phyloP scores from a whole-genome alignment of 805 yeast genomes.

The Wickerhamomyces bovis region DNA sequence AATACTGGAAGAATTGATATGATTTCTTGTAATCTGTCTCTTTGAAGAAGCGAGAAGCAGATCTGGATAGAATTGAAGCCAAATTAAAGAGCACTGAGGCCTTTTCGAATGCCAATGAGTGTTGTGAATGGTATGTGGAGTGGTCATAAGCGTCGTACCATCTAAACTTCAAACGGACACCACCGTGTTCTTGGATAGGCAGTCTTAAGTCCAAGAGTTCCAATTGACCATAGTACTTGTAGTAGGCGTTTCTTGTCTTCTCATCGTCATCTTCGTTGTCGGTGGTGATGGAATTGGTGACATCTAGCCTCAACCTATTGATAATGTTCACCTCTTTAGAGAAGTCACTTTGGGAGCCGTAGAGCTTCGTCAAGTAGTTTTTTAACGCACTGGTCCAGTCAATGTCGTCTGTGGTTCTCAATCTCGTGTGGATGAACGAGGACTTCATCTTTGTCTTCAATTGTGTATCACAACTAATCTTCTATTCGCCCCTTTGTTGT shows the following conservation, averaged over 20 bases:
- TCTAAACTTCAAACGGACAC: constrained; percentile 53
- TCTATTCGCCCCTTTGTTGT: no score
- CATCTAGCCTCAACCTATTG: constrained; percentile 54
- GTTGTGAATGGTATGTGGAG: constrained; percentile 51
- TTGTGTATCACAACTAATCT: neutral
- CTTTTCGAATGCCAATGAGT: constrained; percentile 82
- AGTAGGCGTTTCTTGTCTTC: constrained; percentile 48
- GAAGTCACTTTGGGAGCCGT: constrained; percentile 57
- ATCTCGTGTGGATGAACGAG: constrained; percentile 17
- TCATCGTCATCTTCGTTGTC: constrained; percentile 31
- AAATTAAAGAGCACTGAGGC: constrained; percentile 78
- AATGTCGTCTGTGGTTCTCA: constrained; percentile 44
- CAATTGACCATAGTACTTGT: constrained; percentile 72
- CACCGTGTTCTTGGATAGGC: constrained; percentile 54
- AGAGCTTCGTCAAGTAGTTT: constrained; percentile 49
- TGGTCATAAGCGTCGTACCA: constrained; percentile 76
- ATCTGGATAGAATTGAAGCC: constrained; percentile 53
- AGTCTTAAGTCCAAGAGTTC: constrained; percentile 75
- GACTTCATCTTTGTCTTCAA: neutral
- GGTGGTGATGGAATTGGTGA: constrained; percentile 38
- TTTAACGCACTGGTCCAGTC: constrained; percentile 64
- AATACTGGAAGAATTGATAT: constrained; percentile 56
- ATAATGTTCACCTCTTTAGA: constrained; percentile 48
- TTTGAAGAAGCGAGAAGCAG: constrained; percentile 34
- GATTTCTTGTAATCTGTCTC: constrained; percentile 49